These are phyloP conservation scores for Anaeromyces robustus DNA, from an alignment of 192 early-diverging fungal species.

Conservation along the genomic window DNA sequence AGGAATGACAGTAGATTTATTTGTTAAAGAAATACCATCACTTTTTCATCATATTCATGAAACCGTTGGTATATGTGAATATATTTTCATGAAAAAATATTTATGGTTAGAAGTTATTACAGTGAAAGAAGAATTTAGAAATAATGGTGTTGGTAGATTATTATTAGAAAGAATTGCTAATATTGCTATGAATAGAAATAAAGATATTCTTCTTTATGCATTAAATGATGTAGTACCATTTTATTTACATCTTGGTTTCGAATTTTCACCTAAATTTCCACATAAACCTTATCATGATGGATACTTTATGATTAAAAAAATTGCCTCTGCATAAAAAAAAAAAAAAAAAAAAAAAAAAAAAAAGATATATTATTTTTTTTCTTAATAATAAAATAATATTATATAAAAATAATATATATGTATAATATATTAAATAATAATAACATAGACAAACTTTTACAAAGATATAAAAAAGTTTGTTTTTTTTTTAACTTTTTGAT, in stretches of 20 bases:
- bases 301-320: background rate
- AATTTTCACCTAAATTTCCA: background rate
- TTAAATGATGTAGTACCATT: background rate
- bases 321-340: background rate
- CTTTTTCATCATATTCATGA: background rate
- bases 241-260: background rate
- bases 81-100: background rate
- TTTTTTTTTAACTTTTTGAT: no score
- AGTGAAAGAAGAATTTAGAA: background rate
- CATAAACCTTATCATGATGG: background rate
- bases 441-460: no score
- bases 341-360: no score
- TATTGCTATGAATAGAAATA: background rate
- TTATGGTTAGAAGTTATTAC: background rate
- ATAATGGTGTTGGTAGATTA: background rate
- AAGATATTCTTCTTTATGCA: background rate
- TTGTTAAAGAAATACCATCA: background rate
- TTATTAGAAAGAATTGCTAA: background rate
- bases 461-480: no score
- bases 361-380: no score
- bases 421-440: no score
- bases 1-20: background rate
- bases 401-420: no score
- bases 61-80: background rate
- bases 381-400: no score